These are phyloP conservation scores for Globisporangium polare DNA, from an alignment of 352 stramenopile species.

Conservation along the genomic window DNA sequence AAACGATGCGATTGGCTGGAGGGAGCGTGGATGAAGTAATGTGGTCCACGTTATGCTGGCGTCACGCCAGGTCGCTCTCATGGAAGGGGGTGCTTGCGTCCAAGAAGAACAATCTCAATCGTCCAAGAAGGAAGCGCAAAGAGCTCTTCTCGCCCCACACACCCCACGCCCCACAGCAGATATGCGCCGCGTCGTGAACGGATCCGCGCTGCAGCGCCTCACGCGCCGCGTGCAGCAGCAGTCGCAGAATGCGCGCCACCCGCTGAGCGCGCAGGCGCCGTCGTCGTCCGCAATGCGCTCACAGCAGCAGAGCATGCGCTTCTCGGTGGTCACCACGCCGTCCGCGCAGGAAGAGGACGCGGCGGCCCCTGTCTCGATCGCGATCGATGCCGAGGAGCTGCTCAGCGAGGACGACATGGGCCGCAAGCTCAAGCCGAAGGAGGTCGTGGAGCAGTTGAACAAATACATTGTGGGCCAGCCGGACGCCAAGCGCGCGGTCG, in stretches of 20 bases:
- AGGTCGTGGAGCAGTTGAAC: constrained; percentile 95
- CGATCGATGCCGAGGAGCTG: constrained; percentile 19
- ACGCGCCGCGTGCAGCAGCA: constrained; percentile 19
- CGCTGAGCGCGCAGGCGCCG: background rate
- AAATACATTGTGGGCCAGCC: constrained; percentile 97
- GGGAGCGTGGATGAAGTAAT: constrained; percentile 6
- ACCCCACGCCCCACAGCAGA: constrained; percentile 8
- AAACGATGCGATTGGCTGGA: constrained; percentile 9
- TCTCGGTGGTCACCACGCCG: constrained; percentile 32
- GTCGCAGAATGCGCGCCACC: background rate
- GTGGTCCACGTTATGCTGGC: constrained; percentile 8
- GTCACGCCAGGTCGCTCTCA: background rate
- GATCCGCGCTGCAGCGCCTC: constrained; percentile 40
- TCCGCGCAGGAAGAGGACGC: constrained; percentile 24
- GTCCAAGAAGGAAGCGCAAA: constrained; percentile 12
- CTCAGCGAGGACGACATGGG: constrained; percentile 49
- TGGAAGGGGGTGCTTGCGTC: background rate
- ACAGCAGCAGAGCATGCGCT: constrained; percentile 17
- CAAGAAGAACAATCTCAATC: constrained; percentile 9
- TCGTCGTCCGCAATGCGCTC: constrained; percentile 8
- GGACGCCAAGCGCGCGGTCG: constrained; percentile 97
- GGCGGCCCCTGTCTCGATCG: constrained; percentile 19
- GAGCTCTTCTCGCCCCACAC: constrained; percentile 8
- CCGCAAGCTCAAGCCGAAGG: constrained; percentile 85
- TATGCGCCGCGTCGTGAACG: constrained; percentile 51